phyloP scores from a whole-genome alignment of 1,284 basidiomycete species.

The Sporisorium exsertum region DNA sequence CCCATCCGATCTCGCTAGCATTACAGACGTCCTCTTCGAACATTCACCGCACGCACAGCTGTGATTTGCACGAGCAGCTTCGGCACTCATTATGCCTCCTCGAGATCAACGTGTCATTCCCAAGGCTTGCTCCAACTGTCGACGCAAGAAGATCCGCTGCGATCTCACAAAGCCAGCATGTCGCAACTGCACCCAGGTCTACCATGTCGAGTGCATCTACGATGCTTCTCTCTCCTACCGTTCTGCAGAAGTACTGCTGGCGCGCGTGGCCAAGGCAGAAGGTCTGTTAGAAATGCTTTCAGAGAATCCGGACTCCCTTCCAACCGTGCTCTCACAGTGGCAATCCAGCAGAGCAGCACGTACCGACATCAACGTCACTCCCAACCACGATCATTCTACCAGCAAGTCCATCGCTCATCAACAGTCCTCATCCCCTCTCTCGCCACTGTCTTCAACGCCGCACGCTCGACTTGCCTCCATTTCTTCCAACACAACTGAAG shows the following conservation, averaged over 20 bases:
- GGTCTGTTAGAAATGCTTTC: slow-evolving; percentile 3
- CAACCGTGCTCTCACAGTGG: slow-evolving; percentile 3
- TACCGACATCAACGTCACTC: neutral
- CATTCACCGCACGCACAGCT: neutral
- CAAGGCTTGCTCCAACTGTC: slow-evolving; percentile 6
- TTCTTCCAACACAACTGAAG: neutral
- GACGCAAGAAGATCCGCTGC: slow-evolving; percentile 11
- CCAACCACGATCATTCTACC: neutral
- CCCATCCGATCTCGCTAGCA: no score
- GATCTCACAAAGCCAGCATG: slow-evolving; percentile 15
- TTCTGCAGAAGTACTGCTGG: slow-evolving; percentile 4
- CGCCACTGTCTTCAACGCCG: neutral
- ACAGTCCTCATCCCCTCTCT: neutral
- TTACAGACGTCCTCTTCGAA: neutral
- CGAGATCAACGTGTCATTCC: slow-evolving; percentile 8
- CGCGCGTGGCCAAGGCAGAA: slow-evolving; percentile 7
- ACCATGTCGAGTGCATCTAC: slow-evolving; percentile 8
- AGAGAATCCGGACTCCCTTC: neutral
- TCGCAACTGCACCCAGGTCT: slow-evolving; percentile 12
- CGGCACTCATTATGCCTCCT: slow-evolving; percentile 7
- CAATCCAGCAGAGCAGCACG: neutral
- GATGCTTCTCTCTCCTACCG: slow-evolving; percentile 10
- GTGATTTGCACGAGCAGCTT: no score
- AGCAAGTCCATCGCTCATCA: neutral
- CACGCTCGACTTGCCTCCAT: neutral